Conservation (phyloP, 176 grass and related monocot species). For the Tillandsia leiboldiana region DNA sequence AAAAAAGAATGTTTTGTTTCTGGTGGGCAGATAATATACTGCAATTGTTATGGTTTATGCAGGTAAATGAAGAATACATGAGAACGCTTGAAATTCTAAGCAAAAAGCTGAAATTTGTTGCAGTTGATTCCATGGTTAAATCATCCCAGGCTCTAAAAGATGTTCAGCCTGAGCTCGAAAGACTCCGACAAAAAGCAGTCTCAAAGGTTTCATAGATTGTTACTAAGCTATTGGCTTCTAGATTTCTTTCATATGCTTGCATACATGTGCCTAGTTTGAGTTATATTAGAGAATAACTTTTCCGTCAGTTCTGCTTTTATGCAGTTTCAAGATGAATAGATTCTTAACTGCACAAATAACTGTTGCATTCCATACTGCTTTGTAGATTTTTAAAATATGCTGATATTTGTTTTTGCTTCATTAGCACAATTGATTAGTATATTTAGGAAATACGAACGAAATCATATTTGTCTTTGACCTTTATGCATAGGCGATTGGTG, state of each 20-base stretch:
- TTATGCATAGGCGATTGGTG: too few species aligned
- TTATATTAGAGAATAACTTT: background rate
- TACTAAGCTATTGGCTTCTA: background rate
- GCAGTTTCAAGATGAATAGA: background rate
- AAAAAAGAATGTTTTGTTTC: background rate
- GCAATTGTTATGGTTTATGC: background rate
- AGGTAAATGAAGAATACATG: constrained; percentile 71
- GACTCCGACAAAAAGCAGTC: constrained; percentile 52
- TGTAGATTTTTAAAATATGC: too few species aligned
- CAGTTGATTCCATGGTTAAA: constrained; percentile 56
- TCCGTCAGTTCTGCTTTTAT: background rate
- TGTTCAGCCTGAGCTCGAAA: constrained; percentile 66
- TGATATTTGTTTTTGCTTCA: too few species aligned
- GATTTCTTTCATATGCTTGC: background rate
- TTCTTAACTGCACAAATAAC: background rate
- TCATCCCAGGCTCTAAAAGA: constrained; percentile 68
- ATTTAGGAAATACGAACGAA: too few species aligned
- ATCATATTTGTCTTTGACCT: too few species aligned
- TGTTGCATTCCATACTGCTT: too few species aligned
- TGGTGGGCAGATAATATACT: background rate
- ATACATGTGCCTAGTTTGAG: background rate
- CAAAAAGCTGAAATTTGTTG: constrained; percentile 72
- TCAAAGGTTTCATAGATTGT: constrained; percentile 38
- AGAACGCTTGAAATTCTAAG: constrained; percentile 56
- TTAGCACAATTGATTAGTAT: too few species aligned